These are phyloP conservation scores for Diaporthe sp. DNA, from an alignment of 2,329 filamentous ascomycete genomes.

Conservation along the genomic window DNA sequence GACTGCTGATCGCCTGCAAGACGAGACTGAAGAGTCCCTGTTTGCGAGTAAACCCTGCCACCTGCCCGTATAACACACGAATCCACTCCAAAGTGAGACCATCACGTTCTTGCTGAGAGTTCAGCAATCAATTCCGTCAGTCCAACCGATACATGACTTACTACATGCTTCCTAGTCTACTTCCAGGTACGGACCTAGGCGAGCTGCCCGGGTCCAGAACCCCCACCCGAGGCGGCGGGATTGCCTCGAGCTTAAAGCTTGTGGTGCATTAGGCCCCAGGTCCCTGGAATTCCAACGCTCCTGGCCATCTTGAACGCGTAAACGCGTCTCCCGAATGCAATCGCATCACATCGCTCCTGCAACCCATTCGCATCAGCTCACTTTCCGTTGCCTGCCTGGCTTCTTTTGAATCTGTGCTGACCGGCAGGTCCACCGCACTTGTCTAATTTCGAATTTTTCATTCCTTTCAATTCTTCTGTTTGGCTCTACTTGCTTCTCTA, in stretches of 20 bases:
- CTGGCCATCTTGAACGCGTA: not conserved
- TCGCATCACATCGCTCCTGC: slow-evolving; percentile 20
- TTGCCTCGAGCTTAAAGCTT: slow-evolving; percentile 27
- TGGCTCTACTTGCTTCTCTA: not conserved
- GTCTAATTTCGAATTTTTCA: not conserved
- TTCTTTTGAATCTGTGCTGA: not conserved
- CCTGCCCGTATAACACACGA: not conserved
- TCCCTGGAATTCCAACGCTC: slow-evolving; percentile 16
- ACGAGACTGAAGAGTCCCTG: slow-evolving; percentile 1
- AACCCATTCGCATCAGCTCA: slow-evolving; percentile 8
- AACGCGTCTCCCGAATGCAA: slow-evolving; percentile 21
- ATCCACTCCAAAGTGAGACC: not conserved
- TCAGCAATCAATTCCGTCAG: not conserved
- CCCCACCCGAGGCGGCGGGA: slow-evolving; percentile 18
- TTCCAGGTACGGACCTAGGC: not conserved
- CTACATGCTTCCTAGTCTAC: not conserved
- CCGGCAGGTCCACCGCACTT: not conserved
- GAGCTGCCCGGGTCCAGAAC: not conserved
- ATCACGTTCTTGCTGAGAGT: not conserved
- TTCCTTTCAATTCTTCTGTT: not conserved
- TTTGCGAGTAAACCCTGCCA: not conserved
- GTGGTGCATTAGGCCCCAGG: slow-evolving; percentile 11
- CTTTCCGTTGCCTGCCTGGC: not conserved
- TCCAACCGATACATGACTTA: not conserved
- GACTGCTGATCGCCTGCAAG: slow-evolving; percentile 11